Percentiles rank a stretch among this genome's conserved stretches.
Evolutionary conservation across 2,329 filamentous ascomycete genomes (phyloP).

Genomic region (Tolypocladium endophyticum): DNA sequence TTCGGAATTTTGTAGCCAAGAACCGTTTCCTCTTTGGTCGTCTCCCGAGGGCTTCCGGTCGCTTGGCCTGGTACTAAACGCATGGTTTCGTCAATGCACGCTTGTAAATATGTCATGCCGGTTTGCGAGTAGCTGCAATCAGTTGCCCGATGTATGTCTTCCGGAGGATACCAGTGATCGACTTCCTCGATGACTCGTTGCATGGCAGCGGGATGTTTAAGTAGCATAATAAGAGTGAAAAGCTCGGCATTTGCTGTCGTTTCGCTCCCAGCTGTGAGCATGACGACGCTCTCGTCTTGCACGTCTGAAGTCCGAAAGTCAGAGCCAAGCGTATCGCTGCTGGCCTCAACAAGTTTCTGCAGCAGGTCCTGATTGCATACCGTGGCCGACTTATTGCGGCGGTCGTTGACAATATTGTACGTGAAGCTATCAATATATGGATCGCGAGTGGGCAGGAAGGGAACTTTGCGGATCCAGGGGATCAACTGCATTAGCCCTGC

Average conservation of each 20-base stretch:
- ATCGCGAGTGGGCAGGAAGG: constrained; percentile 1
- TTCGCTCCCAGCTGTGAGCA: constrained; percentile 2
- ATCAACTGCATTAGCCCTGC: background rate
- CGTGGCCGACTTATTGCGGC: background rate
- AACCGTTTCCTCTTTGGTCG: background rate
- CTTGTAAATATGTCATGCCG: background rate
- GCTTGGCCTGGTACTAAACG: background rate
- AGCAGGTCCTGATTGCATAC: background rate
- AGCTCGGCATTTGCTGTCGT: constrained; percentile 1
- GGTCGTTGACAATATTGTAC: background rate
- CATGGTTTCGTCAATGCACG: constrained; percentile 1
- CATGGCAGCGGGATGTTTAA: background rate
- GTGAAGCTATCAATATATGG: constrained; percentile 2
- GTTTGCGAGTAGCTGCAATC: constrained; percentile 1
- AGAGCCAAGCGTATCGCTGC: background rate
- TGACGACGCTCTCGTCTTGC: constrained; percentile 2
- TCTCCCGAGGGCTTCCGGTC: background rate
- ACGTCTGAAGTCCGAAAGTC: constrained; percentile 1
- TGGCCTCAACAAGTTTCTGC: constrained; percentile 1
- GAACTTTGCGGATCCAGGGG: background rate
- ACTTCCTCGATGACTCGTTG: background rate
- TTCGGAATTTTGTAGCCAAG: background rate
- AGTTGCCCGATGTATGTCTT: background rate
- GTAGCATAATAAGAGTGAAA: background rate
- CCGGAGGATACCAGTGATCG: background rate